Evolutionary conservation across 306 rosid species (phyloP), one percentile per base, ranked within the genome.

Genomic region (Malus sylvestris): DNA sequence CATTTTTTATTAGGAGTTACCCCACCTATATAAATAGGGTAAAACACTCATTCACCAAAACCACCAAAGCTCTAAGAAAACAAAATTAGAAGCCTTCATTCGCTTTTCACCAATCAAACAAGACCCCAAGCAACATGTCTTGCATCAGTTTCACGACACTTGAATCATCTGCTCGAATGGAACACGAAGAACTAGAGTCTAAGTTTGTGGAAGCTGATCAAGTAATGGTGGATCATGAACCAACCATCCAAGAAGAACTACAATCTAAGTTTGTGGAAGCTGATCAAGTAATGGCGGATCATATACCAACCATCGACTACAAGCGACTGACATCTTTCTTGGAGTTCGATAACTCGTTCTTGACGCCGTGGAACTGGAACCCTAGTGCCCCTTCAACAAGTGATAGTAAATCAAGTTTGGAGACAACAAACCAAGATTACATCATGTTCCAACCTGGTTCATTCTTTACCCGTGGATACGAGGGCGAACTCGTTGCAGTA

Each of bases 291-390:
- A 49, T 15, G 55, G 55, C 19, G 8, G 55, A 49, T 15, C 55
- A 49, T 49, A 16, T 5, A 49, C 20, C 30, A 3, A 6, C 30
- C 35, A 16, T 61, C 33, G 38, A 61, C 35, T 35, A 57, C 53
- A 14, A 35, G 22, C 52, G 23, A 8, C 74, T 83, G 4, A 75
- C 83, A 13, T 79, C 83, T 3, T 83, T 83, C 79, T 72, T 79
- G 71, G 60, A 75, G 40, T 22, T 3, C 19, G 80, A 79, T 40
- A 2, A 10, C 23, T 79, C 83, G 8, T 83, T 79, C 68, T 64
- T 79, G 9, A 63, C 80, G 42, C 86, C 80, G 0, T 75, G 86
- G 76, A 38, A 33, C 75, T 74, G 80, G 69, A 33, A 10, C 44
- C 74, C 79, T 42, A 30, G 38, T 53, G 55, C 72, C 6, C 10